Evolutionary conservation across 78 protist genomes (phyloP).

Genomic region (Cyanophora paradoxa): DNA sequence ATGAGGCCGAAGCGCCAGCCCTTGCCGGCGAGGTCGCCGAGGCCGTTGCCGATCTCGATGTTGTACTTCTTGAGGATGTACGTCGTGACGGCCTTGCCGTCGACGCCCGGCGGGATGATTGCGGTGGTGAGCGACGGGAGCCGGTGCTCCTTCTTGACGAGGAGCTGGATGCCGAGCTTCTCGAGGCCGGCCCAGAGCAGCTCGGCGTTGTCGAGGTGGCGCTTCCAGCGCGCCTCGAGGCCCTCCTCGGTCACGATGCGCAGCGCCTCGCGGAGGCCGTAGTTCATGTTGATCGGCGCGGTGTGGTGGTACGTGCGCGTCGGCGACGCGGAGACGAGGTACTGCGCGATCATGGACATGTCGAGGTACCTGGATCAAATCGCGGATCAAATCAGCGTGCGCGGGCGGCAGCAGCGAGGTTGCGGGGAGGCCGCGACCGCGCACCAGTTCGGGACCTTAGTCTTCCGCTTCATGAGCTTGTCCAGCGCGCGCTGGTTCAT

Average conservation of each 20-base stretch:
- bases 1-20: conserved; percentile 57
- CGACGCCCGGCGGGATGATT: conserved; percentile 45
- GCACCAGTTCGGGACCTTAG: conserved; percentile 50
- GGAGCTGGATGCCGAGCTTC: conserved; percentile 19
- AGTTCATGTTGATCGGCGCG: conserved; percentile 41
- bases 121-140: conserved; percentile 48
- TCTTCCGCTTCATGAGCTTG: conserved; percentile 38
- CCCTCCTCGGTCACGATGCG: conserved; percentile 48
- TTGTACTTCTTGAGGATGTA: conserved; percentile 37
- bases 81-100: conserved; percentile 33
- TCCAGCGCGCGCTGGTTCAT: conserved; percentile 36
- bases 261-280: conserved; percentile 45
- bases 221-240: conserved; percentile 32
- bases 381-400: too few species aligned
- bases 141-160: conserved; percentile 40
- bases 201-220: conserved; percentile 37
- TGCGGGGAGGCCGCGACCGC: too few species aligned
- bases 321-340: conserved; percentile 32
- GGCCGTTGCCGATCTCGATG: conserved; percentile 59
- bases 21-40: conserved; percentile 56
- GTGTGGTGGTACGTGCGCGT: conserved; percentile 56
- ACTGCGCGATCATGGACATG: conserved; percentile 29
- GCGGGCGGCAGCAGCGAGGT: too few species aligned
- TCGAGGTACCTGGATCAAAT: too few species aligned
- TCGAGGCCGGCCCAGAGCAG: conserved; percentile 33